Conservation (phyloP, 306 rosid genomes). For the Hippophae tibetana region DNA sequence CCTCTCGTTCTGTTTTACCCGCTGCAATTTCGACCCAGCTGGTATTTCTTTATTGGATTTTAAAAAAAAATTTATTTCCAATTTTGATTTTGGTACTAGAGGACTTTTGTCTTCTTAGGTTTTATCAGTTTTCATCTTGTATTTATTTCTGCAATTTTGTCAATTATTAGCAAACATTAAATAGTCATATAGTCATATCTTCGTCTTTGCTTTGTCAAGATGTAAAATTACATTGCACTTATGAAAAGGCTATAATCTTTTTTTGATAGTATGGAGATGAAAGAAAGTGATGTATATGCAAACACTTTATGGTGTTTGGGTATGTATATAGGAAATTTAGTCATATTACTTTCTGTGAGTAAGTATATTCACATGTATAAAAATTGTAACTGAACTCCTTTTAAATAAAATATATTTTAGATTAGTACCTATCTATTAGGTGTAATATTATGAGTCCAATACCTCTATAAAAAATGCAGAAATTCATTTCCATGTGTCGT, state of each 20-base stretch:
- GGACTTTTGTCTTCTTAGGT: neutral
- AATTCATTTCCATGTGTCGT: too few species aligned
- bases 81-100: conserved; percentile 4
- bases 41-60: conserved; percentile 26
- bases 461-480: too few species aligned
- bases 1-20: conserved; percentile 59
- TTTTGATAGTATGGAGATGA: neutral
- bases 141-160: neutral
- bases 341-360: too few species aligned
- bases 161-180: neutral
- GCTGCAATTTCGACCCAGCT: conserved; percentile 48
- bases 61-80: too few species aligned
- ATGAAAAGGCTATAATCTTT: neutral
- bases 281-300: neutral
- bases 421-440: too few species aligned
- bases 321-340: too few species aligned
- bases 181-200: neutral
- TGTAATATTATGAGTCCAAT: too few species aligned
- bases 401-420: too few species aligned
- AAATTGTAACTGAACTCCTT: too few species aligned
- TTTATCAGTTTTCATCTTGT: neutral
- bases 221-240: neutral
- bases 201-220: neutral
- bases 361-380: too few species aligned
- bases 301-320: neutral